Percentiles rank a stretch among this genome's conserved stretches.
phyloP scores from a whole-genome alignment of 768 basidiomycete species.

The Mycena crocata region DNA sequence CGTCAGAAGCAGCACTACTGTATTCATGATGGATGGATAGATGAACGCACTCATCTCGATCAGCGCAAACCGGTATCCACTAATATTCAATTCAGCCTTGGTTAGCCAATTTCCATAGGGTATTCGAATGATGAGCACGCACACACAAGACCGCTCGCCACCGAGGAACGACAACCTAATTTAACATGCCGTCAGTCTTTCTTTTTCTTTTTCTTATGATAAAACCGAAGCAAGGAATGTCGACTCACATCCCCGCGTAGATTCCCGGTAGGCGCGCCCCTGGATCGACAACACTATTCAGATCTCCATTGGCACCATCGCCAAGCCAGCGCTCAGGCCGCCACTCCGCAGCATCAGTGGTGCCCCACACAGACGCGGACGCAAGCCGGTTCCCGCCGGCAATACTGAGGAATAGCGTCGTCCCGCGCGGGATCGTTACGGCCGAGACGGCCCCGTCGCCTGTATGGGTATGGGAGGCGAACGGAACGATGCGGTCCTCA shows the following conservation, averaged over 20 bases:
- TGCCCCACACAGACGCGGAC: constrained; percentile 64
- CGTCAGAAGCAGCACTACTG: background rate
- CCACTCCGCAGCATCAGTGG: constrained; percentile 61
- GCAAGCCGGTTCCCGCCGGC: constrained; percentile 60
- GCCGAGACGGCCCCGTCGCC: constrained; percentile 41
- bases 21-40: background rate
- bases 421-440: constrained; percentile 58
- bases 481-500: constrained; percentile 57
- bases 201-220: no score
- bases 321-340: constrained; percentile 65
- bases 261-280: constrained; percentile 58
- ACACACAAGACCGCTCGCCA: constrained; percentile 67
- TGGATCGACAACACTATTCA: constrained; percentile 16
- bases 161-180: constrained; percentile 68
- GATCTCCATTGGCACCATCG: constrained; percentile 18
- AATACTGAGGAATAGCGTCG: constrained; percentile 61
- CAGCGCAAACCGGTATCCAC: constrained; percentile 66
- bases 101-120: no score
- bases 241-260: constrained; percentile 61
- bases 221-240: no score
- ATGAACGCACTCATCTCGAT: constrained; percentile 63
- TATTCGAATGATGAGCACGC: constrained; percentile 33
- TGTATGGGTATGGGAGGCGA: constrained; percentile 39
- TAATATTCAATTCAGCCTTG: constrained; percentile 17
- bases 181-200: background rate